Evolutionary conservation across 2,329 filamentous ascomycete genomes (phyloP), one percentile per base, ranked within the genome.

Genomic region (Fusarium mexicanum): DNA sequence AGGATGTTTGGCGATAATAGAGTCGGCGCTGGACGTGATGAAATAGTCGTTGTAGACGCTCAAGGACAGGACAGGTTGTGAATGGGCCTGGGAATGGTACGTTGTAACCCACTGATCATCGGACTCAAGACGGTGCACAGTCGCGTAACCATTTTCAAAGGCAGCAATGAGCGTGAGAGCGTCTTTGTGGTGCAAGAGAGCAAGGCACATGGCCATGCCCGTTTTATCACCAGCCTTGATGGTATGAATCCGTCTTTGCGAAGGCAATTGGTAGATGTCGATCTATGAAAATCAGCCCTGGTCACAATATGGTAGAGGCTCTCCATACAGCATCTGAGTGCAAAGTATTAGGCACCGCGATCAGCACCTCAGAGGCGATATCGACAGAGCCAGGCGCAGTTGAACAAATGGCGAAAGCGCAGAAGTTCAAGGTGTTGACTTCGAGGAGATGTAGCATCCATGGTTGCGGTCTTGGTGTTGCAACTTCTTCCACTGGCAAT

Each of bases 381-480:
- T 78, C 71, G 17, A 78, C 60, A 43, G 70, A 37, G 26, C 70
- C 72, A 12, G 81, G 76, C 13, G 69, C 68, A 48, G 83, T 80
- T 67, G 85, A 68, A 79, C 91, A 92, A 70, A 88, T 87, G 5
- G 92, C 88, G 81, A 98, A 98, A 4, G 93, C 89, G 80, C 96
- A 99, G 81, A 98, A 99, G 80, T 98, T 99, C 84, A 98, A 89
- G 3, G 96, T 94, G 79, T 98, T 98, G 48, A 98, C 94, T 10
- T 93, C 87, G 10, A 99, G 85, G 8, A 93, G 89, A 82, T 98
- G 90, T 29, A 98, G 82, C n/a, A 98, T 85, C 94, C 94, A 97
- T 37, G 96, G 96, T 77, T 91, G 88, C 24, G 87, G 89, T 72
- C 84, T 88, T 57, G 81, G 81, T 51, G 81, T 83, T 35, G 81